A percentile compares a stretch with the other conserved stretches of the same genome.
phyloP scores from a whole-genome alignment of 108 stramenopile genomes.

The Fragilaria crotonensis region DNA sequence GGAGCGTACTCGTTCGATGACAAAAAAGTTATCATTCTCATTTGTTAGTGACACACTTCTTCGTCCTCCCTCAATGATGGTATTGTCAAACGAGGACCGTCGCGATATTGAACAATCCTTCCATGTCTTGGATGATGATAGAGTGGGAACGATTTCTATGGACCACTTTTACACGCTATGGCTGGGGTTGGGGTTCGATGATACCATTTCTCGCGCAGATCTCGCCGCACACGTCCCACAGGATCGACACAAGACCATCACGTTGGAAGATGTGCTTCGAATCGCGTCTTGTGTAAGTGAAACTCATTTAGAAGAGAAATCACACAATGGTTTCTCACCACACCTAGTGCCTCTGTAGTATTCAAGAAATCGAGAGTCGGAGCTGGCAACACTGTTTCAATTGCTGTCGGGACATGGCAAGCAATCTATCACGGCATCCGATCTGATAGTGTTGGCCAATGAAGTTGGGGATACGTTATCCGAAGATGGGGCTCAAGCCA shows the following conservation, averaged over 20 bases:
- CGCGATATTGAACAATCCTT: constrained; percentile 22
- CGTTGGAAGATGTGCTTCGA: constrained; percentile 4
- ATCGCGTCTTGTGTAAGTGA: not conserved
- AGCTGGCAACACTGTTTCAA: constrained; percentile 5
- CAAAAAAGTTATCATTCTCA: no score
- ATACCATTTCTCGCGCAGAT: not conserved
- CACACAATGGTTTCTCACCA: not conserved
- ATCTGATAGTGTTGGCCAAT: constrained; percentile 5
- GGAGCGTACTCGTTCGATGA: no score
- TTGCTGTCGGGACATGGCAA: constrained; percentile 13
- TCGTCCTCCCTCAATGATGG: no score
- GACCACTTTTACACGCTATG: constrained; percentile 18
- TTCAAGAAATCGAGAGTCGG: not conserved
- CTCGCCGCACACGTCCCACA: not conserved
- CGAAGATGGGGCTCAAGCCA: not conserved
- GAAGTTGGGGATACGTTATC: constrained; percentile 6
- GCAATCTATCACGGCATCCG: constrained; percentile 5
- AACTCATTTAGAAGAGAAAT: not conserved
- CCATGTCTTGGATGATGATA: constrained; percentile 21
- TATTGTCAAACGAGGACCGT: constrained; percentile 1
- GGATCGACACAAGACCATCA: not conserved
- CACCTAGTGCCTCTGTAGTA: not conserved
- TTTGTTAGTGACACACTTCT: no score
- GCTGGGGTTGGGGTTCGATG: constrained; percentile 19
- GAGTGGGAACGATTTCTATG: constrained; percentile 13